Evolutionary conservation across 805 yeast genomes (phyloP), one percentile per base, ranked within the genome.

Genomic region (Blastobotrys parvus): DNA sequence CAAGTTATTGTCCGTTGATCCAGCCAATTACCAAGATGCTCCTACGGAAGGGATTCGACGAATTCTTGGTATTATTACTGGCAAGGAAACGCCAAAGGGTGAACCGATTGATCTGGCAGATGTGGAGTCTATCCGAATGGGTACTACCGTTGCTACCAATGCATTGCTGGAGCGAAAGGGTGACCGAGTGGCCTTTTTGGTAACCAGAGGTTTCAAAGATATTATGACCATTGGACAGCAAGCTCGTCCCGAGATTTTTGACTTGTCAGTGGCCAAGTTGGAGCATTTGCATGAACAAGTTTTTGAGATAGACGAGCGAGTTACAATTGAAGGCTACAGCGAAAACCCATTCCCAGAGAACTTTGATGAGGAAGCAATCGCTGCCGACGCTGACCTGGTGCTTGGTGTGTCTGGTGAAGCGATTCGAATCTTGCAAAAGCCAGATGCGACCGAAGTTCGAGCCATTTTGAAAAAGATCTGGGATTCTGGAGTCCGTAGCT

Each of bases 61-160:
- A 37, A 71, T 85, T 0, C 62, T 89, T 46, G 94, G 84, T 57
- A 63, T 64, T 18, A 75, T 76, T 47, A 72, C 77, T 1, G 72
- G 74, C 1, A 60, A 57, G 4, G 39, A 57, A 7, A 82, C 84
- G 40, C 80, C 88, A 3, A 69, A 84, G 40, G 75, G 75, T 6
- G 60, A 61, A 30, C 78, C 75, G 2, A 61, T 88, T 46, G 86
- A 81, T 2, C 43, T 64, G 20, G 39, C 48, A 4, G 62, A 64
- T 2, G 82, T 87, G 31, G 78, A 76, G 42, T 74, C 80, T 35
- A 77, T 88, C 38, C 69, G 95, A 44, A 80, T 89, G 83, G 97
- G 97, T 2, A 88, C 97, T 3, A 89, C 97, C 0, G 92, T 88
- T 8, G 97, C 98, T 1, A 90, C 97, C 5, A 90, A 90, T 64